Evolutionary conservation across 495 filamentous ascomycete species (phyloP), one percentile per base, ranked within the genome.

Genomic region (Friedmanniomyces endolithicus): DNA sequence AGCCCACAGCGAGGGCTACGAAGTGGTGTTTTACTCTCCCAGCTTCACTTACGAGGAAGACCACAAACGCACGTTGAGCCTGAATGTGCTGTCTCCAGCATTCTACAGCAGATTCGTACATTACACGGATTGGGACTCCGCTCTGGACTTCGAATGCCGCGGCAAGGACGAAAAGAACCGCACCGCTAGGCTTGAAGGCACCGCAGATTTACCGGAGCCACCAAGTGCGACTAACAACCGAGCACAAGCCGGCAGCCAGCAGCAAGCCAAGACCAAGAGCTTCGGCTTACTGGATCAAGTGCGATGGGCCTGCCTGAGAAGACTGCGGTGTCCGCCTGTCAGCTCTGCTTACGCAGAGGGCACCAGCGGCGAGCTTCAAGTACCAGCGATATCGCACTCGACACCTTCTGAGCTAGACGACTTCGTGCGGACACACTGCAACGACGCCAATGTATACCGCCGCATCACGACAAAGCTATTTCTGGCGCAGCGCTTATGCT

Each of bases 51-150:
- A 61, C 40, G 59, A 61, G 37, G 59, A 61, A 37, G 59, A 57
- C 27, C 59, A 61, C 16, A 20, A 31, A 24, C 54, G 55, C 22
- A 61, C 53, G 25, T 46, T 62, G 6, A 48, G 23, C 0, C 64
- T 84, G 56, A 74, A 72, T 25, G 64, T 82, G 17, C 65, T 80
- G 1, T 80, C 75, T 0, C 80, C 82, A 1, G 70, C 65, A 1
- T 85, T 85, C 62, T 85, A 84, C 64, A 70, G 75, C 41, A 68
- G 74, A 44, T 75, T 84, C 44, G 73, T 77, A 20, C 68, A 74
- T 57, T 78, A 79, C 56, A 60, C 70, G 8, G 68, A 78, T 59
- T 66, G 72, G 24, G 61, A 75, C 14, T 74, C 78, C 57, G 78
- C 72, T 1, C 63, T 83, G 33, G 69, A 74, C 40, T 65, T 67